These are phyloP conservation scores for Juglanconis oblonga DNA, from an alignment of 2,329 filamentous ascomycete genomes.

Conservation along the genomic window DNA sequence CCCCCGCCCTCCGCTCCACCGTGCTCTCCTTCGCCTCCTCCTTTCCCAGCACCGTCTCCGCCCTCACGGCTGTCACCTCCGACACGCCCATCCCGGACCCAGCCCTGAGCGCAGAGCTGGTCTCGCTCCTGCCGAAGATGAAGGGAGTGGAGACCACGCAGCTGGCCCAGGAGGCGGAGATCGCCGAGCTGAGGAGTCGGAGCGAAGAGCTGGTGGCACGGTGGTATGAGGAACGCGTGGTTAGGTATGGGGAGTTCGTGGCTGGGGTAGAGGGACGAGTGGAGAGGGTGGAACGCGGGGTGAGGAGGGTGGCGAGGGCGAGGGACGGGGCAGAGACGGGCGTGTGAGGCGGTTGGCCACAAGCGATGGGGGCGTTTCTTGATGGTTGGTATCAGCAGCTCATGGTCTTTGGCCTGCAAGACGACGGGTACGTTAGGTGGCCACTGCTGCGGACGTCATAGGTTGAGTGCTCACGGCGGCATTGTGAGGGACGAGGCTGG, in stretches of 20 bases:
- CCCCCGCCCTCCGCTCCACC: constrained; percentile 49
- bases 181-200: constrained; percentile 59
- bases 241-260: constrained; percentile 66
- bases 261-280: constrained; percentile 69
- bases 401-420: background rate
- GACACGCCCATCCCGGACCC: constrained; percentile 57
- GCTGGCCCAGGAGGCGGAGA: constrained; percentile 57
- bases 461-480: background rate
- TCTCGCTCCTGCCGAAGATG: constrained; percentile 60
- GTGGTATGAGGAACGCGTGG: constrained; percentile 73
- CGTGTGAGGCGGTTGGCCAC: constrained; percentile 25
- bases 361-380: background rate
- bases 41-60: constrained; percentile 54
- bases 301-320: constrained; percentile 58
- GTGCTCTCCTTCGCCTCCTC: constrained; percentile 55
- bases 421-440: background rate
- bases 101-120: constrained; percentile 52
- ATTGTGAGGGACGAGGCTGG: no score
- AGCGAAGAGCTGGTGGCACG: constrained; percentile 61
- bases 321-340: constrained; percentile 51
- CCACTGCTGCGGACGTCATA: background rate
- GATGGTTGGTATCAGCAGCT: background rate
- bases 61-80: constrained; percentile 50
- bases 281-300: constrained; percentile 60
- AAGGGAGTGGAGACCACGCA: constrained; percentile 59